Base-by-base conservation (phyloP, 2,329 filamentous ascomycete genomes). In the Piedraia hortae region DNA sequence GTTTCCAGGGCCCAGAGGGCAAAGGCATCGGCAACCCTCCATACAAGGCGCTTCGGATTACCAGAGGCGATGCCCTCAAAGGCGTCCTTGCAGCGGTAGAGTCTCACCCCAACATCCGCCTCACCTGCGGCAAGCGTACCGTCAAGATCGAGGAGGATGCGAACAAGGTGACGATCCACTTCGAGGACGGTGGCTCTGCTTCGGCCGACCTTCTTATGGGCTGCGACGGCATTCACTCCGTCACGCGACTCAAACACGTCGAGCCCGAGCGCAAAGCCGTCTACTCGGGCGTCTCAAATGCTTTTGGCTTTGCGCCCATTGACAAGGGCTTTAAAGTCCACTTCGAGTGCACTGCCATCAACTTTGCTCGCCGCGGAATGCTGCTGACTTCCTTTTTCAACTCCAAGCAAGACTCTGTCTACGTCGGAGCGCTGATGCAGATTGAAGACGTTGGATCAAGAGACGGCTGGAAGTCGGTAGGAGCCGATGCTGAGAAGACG, bases 231-330 rank as follows among this genome's bases (percentile, higher is more conserved):
- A 48, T 51, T 8, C 41, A 41, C 34, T 46, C 41, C 19, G 42
- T 45, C 21, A 42, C 47, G 3, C 40, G 48, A 6, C 39, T 50
- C 24, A 45, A 43, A 27, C 48, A 51, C 28, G 46, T 51, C 24
- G 48, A 52, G 30, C 47, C 48, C 5, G 38, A 41, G 16, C 44
- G 48, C 12, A 50, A 42, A 26, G 39, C 38, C 13, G 36, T 41
- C 11, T 52, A 52, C 34, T 46, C 44, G 0, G 48, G 48, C 7
- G 45, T 50, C n/a, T 47, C 46, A 28, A 51, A 51, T 25, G 48
- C 47, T 3, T 52, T 51, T 24, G 47, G 48, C 13, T 52, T 51
- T 26, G 41, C 48, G 2, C 37, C 39, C n/a, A 38, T 47, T 7
- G 34, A 41, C 12, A 35, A 31, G 21, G 38, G 38, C 16, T 36